Conservation (phyloP, 495 filamentous ascomycete genomes). For the Chaetomium fimeti region DNA sequence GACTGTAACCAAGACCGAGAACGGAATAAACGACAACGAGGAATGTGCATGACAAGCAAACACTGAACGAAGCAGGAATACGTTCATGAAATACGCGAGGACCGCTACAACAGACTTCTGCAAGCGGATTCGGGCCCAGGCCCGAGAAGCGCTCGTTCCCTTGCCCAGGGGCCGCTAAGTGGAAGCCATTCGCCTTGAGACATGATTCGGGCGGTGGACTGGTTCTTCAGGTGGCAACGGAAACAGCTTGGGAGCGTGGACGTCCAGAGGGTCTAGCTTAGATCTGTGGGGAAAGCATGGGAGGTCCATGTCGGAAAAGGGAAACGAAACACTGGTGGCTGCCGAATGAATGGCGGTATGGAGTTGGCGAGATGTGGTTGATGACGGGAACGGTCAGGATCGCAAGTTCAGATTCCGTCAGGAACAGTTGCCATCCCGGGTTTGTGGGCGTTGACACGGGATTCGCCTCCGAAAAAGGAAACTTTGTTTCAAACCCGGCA, state of each 20-base stretch:
- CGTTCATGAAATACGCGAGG: not conserved
- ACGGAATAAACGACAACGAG: not conserved
- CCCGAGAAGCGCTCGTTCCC: not conserved
- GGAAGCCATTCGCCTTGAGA: not conserved
- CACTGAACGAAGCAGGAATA: not conserved
- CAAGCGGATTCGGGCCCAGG: not conserved
- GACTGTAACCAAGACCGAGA: constrained; percentile 6
- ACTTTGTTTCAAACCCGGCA: not conserved
- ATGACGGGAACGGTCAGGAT: constrained; percentile 4
- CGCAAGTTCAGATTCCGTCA: not conserved
- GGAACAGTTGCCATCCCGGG: constrained; percentile 1
- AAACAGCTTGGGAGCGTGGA: not conserved
- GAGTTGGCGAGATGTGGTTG: not conserved
- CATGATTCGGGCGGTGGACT: constrained; percentile 2
- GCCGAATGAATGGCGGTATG: not conserved
- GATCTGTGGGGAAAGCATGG: not conserved
- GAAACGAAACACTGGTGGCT: constrained; percentile 16
- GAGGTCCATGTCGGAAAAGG: not conserved
- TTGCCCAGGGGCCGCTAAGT: not conserved
- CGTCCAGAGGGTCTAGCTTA: not conserved
- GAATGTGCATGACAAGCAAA: not conserved
- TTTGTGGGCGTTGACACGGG: not conserved
- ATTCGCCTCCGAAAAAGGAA: constrained; percentile 11
- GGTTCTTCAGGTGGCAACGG: not conserved
- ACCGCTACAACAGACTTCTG: not conserved